Evolutionary conservation across 73 alveolate species (phyloP), one percentile per base, ranked within the genome.

Genomic region (Symbiodinium pilosum): DNA sequence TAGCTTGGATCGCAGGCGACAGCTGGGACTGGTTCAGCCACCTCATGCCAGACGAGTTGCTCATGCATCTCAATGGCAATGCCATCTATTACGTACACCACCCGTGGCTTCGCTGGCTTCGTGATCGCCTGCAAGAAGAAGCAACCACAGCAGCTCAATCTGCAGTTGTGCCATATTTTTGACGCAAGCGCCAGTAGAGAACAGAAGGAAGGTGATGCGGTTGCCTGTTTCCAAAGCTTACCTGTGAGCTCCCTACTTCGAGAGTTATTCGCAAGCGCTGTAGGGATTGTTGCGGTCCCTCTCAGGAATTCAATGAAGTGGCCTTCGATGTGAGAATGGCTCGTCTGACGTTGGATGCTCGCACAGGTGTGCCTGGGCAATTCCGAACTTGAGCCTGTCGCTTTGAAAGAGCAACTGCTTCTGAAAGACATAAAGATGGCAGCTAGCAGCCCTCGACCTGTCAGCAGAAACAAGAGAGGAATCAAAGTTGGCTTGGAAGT

Each of bases 281-380:
- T n/a, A n/a, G 28, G 32, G 83, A 26, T 64, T 64, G 16, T 64
- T 0, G 3, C 36, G 83, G 81, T 64, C 24, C 24, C 32, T 64
- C 93, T 34, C 6, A 84, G 93, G 93, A 84, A 43, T 36, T 41
- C 75, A 84, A 84, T 34, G 44, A 84, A 34, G 73, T 84, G 44
- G 93, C 93, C 69, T 84, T 84, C 43, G 93, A 84, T 32, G 93
- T 84, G 24, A 56, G 93, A 56, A 84, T 84, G 93, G 93, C 93
- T 30, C 93, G 93, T 20, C 43, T 84, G 34, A 84, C 93, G 32
- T 28, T 84, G 69, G 93, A 84, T 30, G 93, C 75, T 41, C 93
- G 93, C 93, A 40, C n/a, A 84, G 93, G 93, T 43, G n/a, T n/a
- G n/a, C n/a, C n/a, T n/a, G n/a, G n/a, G n/a, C n/a, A n/a, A n/a